phyloP scores from a whole-genome alignment of 176 grass and related monocot species.

The Carex kokanica region DNA sequence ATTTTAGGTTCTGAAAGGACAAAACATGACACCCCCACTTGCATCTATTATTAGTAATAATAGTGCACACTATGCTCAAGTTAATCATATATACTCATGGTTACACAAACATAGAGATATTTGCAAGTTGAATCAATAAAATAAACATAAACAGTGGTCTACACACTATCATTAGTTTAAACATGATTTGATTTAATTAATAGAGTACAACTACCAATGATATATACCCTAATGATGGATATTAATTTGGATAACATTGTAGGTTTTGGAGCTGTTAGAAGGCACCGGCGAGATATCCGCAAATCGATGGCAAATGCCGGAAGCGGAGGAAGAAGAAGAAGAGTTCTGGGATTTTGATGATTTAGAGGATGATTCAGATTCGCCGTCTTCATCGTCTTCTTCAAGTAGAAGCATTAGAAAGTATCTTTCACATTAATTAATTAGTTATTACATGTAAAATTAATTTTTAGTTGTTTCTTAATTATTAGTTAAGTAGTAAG shows the following conservation, averaged over 20 bases:
- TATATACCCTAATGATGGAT: neutral
- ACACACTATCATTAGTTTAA: constrained; percentile 17
- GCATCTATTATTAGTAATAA: neutral
- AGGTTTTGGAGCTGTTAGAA: constrained; percentile 36
- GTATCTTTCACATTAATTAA: neutral
- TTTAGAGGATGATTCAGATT: constrained; percentile 23
- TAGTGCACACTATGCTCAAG: neutral
- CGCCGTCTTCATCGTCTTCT: constrained; percentile 28
- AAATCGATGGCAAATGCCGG: constrained; percentile 28
- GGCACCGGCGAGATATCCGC: neutral
- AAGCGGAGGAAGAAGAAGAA: constrained; percentile 28
- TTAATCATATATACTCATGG: neutral
- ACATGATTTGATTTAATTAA: constrained; percentile 1
- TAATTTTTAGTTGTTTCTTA: neutral
- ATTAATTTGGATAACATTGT: constrained; percentile 16
- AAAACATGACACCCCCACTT: neutral
- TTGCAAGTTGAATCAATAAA: constrained; percentile 9
- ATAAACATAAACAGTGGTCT: constrained; percentile 12
- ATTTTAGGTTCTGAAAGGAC: neutral
- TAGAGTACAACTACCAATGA: neutral
- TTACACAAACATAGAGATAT: neutral
- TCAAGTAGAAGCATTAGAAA: constrained; percentile 15
- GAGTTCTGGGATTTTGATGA: constrained; percentile 33
- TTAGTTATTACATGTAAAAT: neutral
- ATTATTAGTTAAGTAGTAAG: neutral